These are phyloP conservation scores for Russula vinacea DNA, from an alignment of 768 basidiomycete species.

Conservation along the genomic window DNA sequence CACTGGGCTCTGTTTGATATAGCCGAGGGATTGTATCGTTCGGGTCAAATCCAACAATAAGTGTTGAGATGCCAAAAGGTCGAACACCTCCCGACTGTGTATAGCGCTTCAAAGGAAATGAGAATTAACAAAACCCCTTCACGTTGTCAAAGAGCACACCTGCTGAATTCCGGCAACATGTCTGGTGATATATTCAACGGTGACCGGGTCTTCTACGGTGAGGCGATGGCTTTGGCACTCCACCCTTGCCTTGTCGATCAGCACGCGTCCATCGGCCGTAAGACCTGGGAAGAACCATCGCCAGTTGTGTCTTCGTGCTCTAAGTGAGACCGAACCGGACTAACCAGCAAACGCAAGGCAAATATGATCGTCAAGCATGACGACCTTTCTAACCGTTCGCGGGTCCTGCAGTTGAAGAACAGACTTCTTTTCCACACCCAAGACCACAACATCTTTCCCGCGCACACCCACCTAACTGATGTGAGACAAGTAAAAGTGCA, in stretches of 20 bases:
- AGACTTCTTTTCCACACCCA: conserved; percentile 99
- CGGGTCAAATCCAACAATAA: conserved; percentile 96
- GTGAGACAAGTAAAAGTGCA: conserved; percentile 1
- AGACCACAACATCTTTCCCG: conserved; percentile 89
- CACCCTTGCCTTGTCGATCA: conserved; percentile 96
- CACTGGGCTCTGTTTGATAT: conserved; percentile 96
- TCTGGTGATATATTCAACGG: conserved; percentile 96
- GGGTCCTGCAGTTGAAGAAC: conserved; percentile 97
- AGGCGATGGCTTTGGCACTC: conserved; percentile 97
- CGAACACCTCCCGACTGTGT: conserved; percentile 99
- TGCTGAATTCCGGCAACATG: conserved; percentile 99
- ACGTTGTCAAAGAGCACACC: conserved; percentile 44
- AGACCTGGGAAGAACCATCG: conserved; percentile 56
- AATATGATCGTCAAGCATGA: conserved; percentile 96
- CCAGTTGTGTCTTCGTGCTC: conserved; percentile 16
- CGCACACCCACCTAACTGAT: conserved; percentile 82
- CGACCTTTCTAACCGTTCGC: conserved; percentile 94
- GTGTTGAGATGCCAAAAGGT: conserved; percentile 95
- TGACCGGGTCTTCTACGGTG: conserved; percentile 97
- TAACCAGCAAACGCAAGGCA: conserved; percentile 96
- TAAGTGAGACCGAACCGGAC: conserved; percentile 30
- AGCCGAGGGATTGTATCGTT: conserved; percentile 82
- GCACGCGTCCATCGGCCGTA: conserved; percentile 94
- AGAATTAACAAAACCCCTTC: not conserved
- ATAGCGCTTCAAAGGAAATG: conserved; percentile 61